phyloP scores from a whole-genome alignment of 805 yeast genomes.

The Candida xyloterini region DNA sequence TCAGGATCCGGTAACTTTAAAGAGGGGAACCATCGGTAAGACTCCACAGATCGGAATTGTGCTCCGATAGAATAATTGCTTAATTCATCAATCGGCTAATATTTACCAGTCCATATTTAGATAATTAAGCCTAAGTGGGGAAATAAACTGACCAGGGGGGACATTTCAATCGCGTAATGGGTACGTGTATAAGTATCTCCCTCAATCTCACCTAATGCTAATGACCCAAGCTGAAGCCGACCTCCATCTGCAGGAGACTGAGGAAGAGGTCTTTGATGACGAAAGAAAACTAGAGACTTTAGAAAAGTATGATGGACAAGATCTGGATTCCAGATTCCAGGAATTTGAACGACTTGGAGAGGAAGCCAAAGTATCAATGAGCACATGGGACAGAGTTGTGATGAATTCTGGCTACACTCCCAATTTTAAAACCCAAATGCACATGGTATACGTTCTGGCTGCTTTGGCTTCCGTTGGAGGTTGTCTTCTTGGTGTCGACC shows the following conservation, averaged over 20 bases:
- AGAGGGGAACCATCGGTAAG: no score
- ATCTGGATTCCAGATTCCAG: conserved; percentile 36
- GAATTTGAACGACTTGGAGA: conserved; percentile 34
- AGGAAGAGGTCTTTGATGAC: neutral
- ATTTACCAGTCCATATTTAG: no score
- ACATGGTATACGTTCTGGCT: conserved; percentile 50
- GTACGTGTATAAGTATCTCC: no score
- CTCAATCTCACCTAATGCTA: no score
- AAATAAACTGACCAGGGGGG: no score
- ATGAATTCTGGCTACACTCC: conserved; percentile 35
- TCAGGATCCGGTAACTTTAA: no score
- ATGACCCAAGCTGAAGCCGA: neutral
- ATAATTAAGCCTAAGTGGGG: no score
- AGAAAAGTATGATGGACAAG: conserved; percentile 24
- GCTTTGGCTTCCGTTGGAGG: conserved; percentile 63
- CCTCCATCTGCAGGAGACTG: neutral
- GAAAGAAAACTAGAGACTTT: neutral
- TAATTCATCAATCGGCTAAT: no score
- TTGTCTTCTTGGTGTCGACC: conserved; percentile 62
- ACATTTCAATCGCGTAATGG: no score
- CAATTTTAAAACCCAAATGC: conserved; percentile 42
- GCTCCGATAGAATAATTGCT: no score
- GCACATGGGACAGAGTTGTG: conserved; percentile 38
- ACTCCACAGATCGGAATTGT: no score
- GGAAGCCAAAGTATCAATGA: conserved; percentile 30